A percentile compares a stretch with the other conserved stretches of the same genome.
phyloP scores from a whole-genome alignment of 2,329 filamentous ascomycete species.

The Fusarium sp. region DNA sequence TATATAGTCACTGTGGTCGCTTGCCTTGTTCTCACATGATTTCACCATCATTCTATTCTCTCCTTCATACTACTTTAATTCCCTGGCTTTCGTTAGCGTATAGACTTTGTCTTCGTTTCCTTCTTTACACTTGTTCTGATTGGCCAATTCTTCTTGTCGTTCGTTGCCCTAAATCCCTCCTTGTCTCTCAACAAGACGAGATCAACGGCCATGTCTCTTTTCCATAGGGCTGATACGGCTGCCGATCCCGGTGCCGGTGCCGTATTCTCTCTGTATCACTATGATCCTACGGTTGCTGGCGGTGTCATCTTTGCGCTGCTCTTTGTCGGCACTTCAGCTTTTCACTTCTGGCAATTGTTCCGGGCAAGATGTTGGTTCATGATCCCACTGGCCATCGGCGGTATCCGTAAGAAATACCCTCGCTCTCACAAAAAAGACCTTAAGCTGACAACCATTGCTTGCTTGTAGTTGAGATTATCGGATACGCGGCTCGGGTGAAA shows the following conservation, averaged over 20 bases:
- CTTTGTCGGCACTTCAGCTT: neutral
- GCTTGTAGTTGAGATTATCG: neutral
- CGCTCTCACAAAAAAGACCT: no score
- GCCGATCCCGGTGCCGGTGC: neutral
- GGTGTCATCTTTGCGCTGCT: neutral
- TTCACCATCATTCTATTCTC: neutral
- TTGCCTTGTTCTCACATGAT: neutral
- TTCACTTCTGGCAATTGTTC: neutral
- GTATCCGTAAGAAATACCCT: neutral
- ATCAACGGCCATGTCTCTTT: neutral
- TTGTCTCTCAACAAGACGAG: neutral
- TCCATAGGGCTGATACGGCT: neutral
- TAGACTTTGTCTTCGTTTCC: neutral
- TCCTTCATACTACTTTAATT: neutral
- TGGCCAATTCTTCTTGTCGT: neutral
- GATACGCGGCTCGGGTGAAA: neutral
- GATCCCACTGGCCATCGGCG: neutral
- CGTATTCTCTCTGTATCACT: neutral
- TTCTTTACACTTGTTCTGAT: neutral
- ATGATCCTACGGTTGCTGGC: neutral
- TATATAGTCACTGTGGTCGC: neutral
- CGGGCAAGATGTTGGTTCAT: neutral
- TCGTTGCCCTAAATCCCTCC: neutral
- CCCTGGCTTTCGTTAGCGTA: neutral
- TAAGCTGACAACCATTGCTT: no score